A percentile compares a stretch with the other conserved stretches of the same genome.
Conservation (phyloP, 257 asterid genomes). For the Euphrasia confusa region DNA sequence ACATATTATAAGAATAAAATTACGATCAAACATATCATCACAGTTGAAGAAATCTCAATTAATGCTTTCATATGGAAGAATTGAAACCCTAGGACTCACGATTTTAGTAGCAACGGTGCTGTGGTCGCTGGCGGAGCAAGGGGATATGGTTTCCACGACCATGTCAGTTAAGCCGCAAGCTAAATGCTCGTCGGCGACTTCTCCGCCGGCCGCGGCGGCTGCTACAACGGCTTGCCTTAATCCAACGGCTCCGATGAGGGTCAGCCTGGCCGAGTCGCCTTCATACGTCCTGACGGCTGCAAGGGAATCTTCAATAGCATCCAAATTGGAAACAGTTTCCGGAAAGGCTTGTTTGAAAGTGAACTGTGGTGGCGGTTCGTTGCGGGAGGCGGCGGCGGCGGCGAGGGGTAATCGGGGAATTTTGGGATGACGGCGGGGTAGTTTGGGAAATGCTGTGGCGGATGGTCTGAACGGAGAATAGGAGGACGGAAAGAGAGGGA, state of each 20-base stretch:
- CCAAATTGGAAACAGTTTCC: constrained; percentile 44
- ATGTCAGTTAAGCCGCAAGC: constrained; percentile 47
- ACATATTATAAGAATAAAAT: constrained; percentile 7
- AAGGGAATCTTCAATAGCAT: constrained; percentile 33
- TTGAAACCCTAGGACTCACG: constrained; percentile 35
- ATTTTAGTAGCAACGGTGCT: constrained; percentile 75
- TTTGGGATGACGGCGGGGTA: constrained; percentile 25
- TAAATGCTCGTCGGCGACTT: constrained; percentile 66
- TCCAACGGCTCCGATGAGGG: constrained; percentile 70
- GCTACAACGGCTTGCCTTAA: constrained; percentile 82
- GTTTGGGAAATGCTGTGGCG: constrained; percentile 22
- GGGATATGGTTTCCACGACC: constrained; percentile 83
- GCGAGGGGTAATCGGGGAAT: constrained; percentile 22
- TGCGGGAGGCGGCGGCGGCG: constrained; percentile 36
- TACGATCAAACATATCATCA: neutral
- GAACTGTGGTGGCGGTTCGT: constrained; percentile 32
- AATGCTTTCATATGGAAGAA: neutral
- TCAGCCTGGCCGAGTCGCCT: constrained; percentile 64
- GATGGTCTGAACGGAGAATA: constrained; percentile 23
- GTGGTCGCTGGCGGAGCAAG: constrained; percentile 47
- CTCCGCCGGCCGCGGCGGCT: constrained; percentile 93
- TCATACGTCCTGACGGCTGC: constrained; percentile 77
- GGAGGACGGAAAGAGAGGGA: constrained; percentile 21
- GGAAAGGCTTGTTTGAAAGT: constrained; percentile 49
- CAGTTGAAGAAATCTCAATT: neutral